Percentiles rank a stretch among this genome's conserved stretches.
These are phyloP conservation scores for Chaetoceros tenuissimus DNA, from an alignment of 108 stramenopile genomes.

Conservation along the genomic window DNA sequence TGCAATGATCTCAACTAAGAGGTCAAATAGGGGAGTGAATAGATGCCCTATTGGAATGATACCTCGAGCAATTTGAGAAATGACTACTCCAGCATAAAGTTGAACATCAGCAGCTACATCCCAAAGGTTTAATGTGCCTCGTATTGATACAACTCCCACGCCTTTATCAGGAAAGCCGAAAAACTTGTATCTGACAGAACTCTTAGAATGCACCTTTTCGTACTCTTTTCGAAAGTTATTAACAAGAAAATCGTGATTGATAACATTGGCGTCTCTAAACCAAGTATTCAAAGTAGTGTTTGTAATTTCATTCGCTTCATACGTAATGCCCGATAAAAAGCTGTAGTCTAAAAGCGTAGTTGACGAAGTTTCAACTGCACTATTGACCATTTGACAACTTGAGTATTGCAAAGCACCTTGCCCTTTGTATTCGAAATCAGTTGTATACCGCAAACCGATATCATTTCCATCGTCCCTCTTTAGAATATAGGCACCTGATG, in stretches of 20 bases:
- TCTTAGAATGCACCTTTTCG: conserved; percentile 2
- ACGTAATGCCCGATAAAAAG: conserved; percentile 32
- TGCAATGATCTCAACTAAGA: conserved; percentile 14
- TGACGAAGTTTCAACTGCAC: too few species aligned
- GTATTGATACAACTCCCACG: conserved; percentile 50
- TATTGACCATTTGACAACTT: conserved; percentile 3
- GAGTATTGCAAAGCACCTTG: conserved; percentile 5
- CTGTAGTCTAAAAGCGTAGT: conserved; percentile 45
- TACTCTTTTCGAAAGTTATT: conserved; percentile 24
- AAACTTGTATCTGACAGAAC: conserved; percentile 50
- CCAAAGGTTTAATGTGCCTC: conserved; percentile 60
- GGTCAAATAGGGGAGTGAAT: conserved; percentile 51
- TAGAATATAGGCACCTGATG: neutral
- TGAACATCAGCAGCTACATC: conserved; percentile 65
- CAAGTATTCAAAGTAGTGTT: conserved; percentile 34
- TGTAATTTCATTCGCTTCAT: conserved; percentile 16
- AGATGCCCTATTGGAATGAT: conserved; percentile 51
- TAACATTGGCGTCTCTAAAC: conserved; percentile 42
- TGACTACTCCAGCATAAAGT: conserved; percentile 52
- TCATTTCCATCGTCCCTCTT: neutral
- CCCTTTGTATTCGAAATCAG: conserved; percentile 23
- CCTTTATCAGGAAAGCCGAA: conserved; percentile 28
- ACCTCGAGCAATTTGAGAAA: conserved; percentile 50
- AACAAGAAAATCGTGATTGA: conserved; percentile 41
- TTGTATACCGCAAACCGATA: too few species aligned